A percentile compares a stretch with the other conserved stretches of the same genome.
Evolutionary conservation across 108 stramenopile genomes (phyloP).

Genomic region (Pseudonitzschia multiseries): DNA sequence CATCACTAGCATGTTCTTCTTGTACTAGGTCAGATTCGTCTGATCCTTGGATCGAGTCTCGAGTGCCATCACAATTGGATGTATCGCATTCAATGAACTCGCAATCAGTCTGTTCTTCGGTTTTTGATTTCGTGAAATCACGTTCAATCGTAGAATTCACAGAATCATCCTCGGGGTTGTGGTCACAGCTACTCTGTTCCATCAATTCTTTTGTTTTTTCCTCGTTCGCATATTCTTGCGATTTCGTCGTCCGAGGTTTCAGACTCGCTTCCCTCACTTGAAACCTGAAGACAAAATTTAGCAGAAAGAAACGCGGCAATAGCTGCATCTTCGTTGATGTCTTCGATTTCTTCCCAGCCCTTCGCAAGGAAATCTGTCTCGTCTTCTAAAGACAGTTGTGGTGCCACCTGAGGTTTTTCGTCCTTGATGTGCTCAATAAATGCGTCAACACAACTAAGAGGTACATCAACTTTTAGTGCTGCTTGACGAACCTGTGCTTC

Average conservation of each 20-base stretch:
- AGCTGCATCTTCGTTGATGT: constrained; percentile 30
- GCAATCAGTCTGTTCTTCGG: background rate
- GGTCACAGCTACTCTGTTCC: background rate
- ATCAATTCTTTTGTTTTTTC: background rate
- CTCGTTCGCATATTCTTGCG: background rate
- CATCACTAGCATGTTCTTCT: background rate
- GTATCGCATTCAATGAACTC: background rate
- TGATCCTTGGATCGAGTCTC: background rate
- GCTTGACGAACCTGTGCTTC: constrained; percentile 32
- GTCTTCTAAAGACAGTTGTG: constrained; percentile 12
- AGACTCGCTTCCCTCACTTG: background rate
- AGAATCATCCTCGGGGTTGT: constrained; percentile 3
- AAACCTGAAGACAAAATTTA: background rate
- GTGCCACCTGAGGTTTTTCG: background rate
- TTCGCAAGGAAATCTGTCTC: constrained; percentile 7
- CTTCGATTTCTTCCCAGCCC: constrained; percentile 21
- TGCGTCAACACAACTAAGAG: constrained; percentile 15
- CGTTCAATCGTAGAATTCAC: background rate
- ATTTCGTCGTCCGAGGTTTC: background rate
- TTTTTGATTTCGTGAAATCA: background rate
- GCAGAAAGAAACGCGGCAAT: constrained; percentile 25
- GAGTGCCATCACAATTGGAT: background rate
- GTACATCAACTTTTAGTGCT: constrained; percentile 23
- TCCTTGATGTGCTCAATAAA: constrained; percentile 19
- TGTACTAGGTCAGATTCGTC: background rate